These are phyloP conservation scores for Cochlearia excelsa DNA, from an alignment of 345 rosid species.

Conservation along the genomic window DNA sequence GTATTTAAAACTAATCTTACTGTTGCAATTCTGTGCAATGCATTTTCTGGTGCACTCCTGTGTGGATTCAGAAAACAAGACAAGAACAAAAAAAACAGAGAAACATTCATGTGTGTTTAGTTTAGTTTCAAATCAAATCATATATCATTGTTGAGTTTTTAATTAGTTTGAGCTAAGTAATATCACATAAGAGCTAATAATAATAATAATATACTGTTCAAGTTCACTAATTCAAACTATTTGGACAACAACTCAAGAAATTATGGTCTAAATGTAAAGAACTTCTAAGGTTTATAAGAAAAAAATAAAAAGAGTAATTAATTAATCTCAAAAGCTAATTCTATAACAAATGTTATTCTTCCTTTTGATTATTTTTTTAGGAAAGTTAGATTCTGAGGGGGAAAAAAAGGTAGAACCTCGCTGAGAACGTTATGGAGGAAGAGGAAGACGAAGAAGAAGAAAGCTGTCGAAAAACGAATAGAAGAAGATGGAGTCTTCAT, in stretches of 20 bases:
- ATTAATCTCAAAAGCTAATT: background rate
- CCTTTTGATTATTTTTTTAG: background rate
- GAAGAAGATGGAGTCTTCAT: constrained; percentile 12
- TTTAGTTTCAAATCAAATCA: background rate
- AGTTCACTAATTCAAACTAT: too few relatives aligned
- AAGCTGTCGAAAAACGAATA: constrained; percentile 29
- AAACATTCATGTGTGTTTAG: background rate
- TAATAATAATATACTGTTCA: too few relatives aligned
- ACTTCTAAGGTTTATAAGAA: too few relatives aligned
- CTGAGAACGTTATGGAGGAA: constrained; percentile 38
- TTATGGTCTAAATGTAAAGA: too few relatives aligned
- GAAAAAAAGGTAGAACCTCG: constrained; percentile 22
- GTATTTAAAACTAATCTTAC: constrained; percentile 40
- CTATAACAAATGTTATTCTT: constrained; percentile 6
- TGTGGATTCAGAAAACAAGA: background rate
- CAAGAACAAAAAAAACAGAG: background rate
- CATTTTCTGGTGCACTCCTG: constrained; percentile 76
- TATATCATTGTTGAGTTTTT: background rate
- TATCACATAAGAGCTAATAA: too few relatives aligned
- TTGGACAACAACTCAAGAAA: too few relatives aligned
- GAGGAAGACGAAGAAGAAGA: constrained; percentile 37
- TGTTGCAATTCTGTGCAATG: constrained; percentile 63
- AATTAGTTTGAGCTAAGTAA: too few relatives aligned
- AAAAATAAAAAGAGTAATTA: too few relatives aligned
- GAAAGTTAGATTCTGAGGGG: constrained; percentile 14